Evolutionary conservation across 495 filamentous ascomycete species (phyloP).

Genomic region (Xylaria intraflava): DNA sequence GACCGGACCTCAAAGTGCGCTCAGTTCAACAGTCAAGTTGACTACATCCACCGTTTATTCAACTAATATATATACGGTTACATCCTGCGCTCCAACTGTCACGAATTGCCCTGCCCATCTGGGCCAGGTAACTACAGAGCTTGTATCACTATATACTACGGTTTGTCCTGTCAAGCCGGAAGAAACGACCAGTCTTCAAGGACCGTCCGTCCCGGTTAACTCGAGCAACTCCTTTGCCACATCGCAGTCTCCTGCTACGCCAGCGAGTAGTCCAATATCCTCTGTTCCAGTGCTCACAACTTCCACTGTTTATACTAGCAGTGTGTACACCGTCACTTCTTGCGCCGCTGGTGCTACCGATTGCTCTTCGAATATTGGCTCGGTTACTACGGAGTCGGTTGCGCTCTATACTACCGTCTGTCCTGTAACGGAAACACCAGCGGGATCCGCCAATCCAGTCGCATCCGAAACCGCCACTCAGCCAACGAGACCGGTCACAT

Average conservation of each 20-base stretch:
- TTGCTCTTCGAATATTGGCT: conserved; percentile 46
- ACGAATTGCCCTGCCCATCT: conserved; percentile 52
- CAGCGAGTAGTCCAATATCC: conserved; percentile 26
- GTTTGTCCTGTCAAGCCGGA: conserved; percentile 48
- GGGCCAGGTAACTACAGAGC: conserved; percentile 47
- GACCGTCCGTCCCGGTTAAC: conserved; percentile 14
- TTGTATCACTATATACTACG: conserved; percentile 55
- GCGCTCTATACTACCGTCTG: conserved; percentile 41
- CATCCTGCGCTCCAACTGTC: conserved; percentile 51
- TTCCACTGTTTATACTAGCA: conserved; percentile 51
- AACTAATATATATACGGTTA: conserved; percentile 53
- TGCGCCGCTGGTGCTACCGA: conserved; percentile 46
- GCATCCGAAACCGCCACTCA: background rate
- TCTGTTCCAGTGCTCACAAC: conserved; percentile 34
- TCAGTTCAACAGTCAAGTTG: conserved; percentile 28
- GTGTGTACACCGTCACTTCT: conserved; percentile 44
- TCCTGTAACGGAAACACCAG: conserved; percentile 29
- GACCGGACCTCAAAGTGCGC: background rate
- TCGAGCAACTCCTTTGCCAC: conserved; percentile 12
- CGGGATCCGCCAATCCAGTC: background rate
- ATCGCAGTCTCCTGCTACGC: conserved; percentile 18
- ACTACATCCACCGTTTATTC: conserved; percentile 56
- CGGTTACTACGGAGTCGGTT: conserved; percentile 42
- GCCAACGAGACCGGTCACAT: conserved; percentile 19
- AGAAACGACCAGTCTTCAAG: conserved; percentile 16